Percentiles rank a stretch among this genome's conserved stretches.
Conservation (phyloP, 768 basidiomycete species). For the Termitomyces eurrhizus region DNA sequence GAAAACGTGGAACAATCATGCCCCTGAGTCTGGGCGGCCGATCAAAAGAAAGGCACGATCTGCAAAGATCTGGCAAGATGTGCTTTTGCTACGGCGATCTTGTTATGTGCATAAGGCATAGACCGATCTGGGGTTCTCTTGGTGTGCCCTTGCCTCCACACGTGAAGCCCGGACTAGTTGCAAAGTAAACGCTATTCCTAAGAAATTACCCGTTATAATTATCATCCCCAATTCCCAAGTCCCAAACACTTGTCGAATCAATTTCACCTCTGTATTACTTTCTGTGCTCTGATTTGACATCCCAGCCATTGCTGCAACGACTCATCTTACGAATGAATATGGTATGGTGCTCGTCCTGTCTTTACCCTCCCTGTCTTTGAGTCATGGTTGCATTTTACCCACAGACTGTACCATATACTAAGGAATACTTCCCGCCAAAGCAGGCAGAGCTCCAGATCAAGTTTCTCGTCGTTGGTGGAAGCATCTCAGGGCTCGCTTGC, state of each 20-base stretch:
- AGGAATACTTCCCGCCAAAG: constrained; percentile 7
- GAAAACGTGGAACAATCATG: neutral
- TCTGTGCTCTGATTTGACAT: neutral
- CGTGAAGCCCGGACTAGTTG: constrained; percentile 3
- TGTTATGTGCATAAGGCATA: neutral
- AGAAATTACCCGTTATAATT: constrained; percentile 5
- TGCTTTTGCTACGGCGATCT: constrained; percentile 7
- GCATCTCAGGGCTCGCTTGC: constrained; percentile 50
- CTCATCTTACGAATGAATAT: constrained; percentile 1
- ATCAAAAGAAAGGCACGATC: constrained; percentile 14
- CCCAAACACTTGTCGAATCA: neutral
- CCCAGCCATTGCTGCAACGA: neutral
- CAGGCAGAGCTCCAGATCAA: constrained; percentile 24
- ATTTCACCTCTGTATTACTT: neutral
- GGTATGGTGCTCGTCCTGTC: neutral
- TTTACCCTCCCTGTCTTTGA: neutral
- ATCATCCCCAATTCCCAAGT: neutral
- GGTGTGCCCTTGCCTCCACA: neutral
- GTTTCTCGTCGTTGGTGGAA: constrained; percentile 36
- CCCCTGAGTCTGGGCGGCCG: constrained; percentile 7
- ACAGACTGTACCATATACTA: constrained; percentile 2
- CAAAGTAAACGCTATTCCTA: neutral
- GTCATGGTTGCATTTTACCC: neutral
- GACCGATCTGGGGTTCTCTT: constrained; percentile 7
- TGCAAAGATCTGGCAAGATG: constrained; percentile 1